Evolutionary conservation across 192 early-diverging fungal genomes (phyloP), one percentile per base, ranked within the genome.

Genomic region (Polychytrium aggregatum): DNA sequence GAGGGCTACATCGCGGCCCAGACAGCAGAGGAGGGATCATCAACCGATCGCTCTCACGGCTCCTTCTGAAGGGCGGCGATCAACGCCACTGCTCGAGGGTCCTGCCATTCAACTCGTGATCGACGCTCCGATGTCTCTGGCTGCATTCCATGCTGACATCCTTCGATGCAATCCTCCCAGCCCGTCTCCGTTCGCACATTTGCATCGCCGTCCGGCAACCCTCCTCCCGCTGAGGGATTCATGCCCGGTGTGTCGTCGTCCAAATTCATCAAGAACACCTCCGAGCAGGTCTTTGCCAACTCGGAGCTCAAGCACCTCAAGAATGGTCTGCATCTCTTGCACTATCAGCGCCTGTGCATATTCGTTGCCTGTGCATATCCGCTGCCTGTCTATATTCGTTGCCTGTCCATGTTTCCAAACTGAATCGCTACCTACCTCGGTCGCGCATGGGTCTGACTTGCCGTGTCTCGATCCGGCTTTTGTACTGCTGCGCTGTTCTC

Each of bases 231-330:
- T 0, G 86, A 90, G 47, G 88, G 90, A 0, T 81, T 85, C 49
- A 61, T 81, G 59, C 74, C 80, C n/a, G 88, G 90, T 29, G 81
- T 97, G 26, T 76, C 72, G 10, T 69, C 77, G 44, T 90, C 88
- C 18, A 79, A 80, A 52, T 72, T 93, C 18, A 76, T 97, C 43
- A 79, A 83, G 48, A 54, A 70, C 40, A 85, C 87, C 17, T 72
- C 71, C 17, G 79, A 87, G 29, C 67, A 82, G 13, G 83, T 81
- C 24, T 68, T 86, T 13, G 56, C 60, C 34, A 82, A 72, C 48
- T 67, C 71, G 9, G 90, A 92, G 64, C 71, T 97, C 10, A 60
- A 59, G 35, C 41, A 63, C 3, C 56, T 73, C 33, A 70, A 73
- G 41, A 53, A 53, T 34, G 72, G 81, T 46, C 58, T 56, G 41